A percentile compares a stretch with the other conserved stretches of the same genome.
phyloP scores from a whole-genome alignment of 768 basidiomycete species.

The Amanita phalloides region DNA sequence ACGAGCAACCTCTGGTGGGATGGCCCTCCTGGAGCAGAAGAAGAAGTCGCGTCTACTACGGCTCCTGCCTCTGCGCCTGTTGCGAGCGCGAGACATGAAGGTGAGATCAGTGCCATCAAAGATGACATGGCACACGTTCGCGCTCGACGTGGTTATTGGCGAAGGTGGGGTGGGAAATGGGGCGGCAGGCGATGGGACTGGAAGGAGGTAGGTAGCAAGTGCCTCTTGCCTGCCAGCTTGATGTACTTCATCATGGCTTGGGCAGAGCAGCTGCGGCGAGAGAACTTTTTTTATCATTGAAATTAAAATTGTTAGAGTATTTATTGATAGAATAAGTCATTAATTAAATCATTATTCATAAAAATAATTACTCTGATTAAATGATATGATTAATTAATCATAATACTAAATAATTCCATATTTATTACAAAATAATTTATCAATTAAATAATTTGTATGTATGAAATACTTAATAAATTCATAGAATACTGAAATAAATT shows the following conservation, averaged over 20 bases:
- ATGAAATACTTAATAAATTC: too few relatives aligned
- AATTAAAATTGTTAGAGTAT: too few relatives aligned
- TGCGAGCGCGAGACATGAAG: conserved; percentile 3
- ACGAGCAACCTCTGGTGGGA: conserved; percentile 72
- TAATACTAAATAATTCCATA: too few relatives aligned
- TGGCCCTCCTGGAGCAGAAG: conserved; percentile 9
- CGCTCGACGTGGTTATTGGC: conserved; percentile 21
- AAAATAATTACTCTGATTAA: too few relatives aligned
- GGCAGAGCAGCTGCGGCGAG: conserved; percentile 32
- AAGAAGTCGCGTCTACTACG: too few relatives aligned
- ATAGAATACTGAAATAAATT: too few relatives aligned
- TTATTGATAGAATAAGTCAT: too few relatives aligned
- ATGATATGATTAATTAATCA: too few relatives aligned
- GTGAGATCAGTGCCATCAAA: conserved; percentile 9
- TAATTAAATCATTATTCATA: too few relatives aligned
- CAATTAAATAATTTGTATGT: too few relatives aligned
- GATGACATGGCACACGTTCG: background rate
- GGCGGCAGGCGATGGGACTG: conserved; percentile 73
- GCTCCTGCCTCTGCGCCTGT: background rate
- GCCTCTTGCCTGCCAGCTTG: conserved; percentile 62
- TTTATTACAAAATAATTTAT: too few relatives aligned
- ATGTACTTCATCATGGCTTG: conserved; percentile 79
- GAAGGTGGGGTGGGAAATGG: conserved; percentile 35
- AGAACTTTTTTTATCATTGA: too few relatives aligned
- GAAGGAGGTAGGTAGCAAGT: conserved; percentile 56